A percentile compares a stretch with the other conserved stretches of the same genome.
These are phyloP conservation scores for Begonia loranthoides DNA, from an alignment of 306 rosid species.

Conservation along the genomic window DNA sequence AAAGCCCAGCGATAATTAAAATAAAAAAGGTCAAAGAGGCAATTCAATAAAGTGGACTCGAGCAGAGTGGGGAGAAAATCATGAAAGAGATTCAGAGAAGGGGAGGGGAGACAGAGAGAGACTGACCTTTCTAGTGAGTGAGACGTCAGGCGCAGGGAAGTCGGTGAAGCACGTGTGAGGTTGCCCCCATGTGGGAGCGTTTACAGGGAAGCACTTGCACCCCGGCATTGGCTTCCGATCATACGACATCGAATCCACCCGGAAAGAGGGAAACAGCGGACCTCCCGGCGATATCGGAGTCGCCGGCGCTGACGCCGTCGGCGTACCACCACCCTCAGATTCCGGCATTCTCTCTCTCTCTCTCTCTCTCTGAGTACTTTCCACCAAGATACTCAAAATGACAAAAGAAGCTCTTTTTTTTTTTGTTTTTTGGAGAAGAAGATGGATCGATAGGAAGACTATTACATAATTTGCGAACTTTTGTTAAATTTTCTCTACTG, in stretches of 20 bases:
- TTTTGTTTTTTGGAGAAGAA: constrained; percentile 3
- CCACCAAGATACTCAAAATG: background rate
- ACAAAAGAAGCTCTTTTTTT: background rate
- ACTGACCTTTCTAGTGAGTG: constrained; percentile 75
- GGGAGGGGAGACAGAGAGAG: background rate
- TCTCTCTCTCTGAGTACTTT: background rate
- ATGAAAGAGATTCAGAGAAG: too few relatives aligned
- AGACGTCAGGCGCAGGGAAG: constrained; percentile 37
- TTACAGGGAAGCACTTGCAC: constrained; percentile 60
- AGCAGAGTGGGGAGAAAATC: too few relatives aligned
- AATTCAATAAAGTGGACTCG: too few relatives aligned
- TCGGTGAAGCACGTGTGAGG: constrained; percentile 50
- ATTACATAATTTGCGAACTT: constrained; percentile 33
- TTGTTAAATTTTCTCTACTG: constrained; percentile 23
- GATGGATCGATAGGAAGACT: constrained; percentile 3
- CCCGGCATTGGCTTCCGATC: constrained; percentile 64
- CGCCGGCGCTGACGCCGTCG: constrained; percentile 46
- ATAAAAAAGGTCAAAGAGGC: too few relatives aligned
- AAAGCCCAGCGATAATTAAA: too few relatives aligned
- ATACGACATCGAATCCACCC: constrained; percentile 59
- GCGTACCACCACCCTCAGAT: constrained; percentile 41
- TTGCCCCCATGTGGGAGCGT: constrained; percentile 34
- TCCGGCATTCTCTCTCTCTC: constrained; percentile 28
- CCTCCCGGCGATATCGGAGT: constrained; percentile 72
- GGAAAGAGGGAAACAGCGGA: constrained; percentile 49